Percentiles rank a stretch among this genome's conserved stretches.
phyloP scores from a whole-genome alignment of 345 rosid genomes.

The Hypericum androsaemum region DNA sequence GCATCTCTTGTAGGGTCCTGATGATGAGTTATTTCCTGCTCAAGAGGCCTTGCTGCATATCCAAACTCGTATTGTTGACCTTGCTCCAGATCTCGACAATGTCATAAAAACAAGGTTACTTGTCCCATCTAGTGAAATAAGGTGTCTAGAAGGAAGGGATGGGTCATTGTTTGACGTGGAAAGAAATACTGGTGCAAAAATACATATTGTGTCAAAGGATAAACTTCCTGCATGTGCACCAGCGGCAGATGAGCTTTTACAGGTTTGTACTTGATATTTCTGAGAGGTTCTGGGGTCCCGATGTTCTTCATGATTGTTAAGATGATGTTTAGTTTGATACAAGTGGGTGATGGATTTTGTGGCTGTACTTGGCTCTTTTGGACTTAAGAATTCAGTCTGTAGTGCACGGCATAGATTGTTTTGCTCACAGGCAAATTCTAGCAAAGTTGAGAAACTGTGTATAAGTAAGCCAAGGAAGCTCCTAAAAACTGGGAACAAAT shows the following conservation, averaged over 20 bases:
- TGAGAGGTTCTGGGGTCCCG: no score
- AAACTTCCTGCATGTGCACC: constrained; percentile 51
- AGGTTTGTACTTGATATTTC: constrained; percentile 36
- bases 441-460: no score
- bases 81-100: constrained; percentile 61
- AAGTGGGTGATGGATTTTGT: no score
- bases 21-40: constrained; percentile 91
- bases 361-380: no score
- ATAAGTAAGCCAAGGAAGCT: no score
- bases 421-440: no score
- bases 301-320: no score
- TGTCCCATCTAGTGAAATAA: constrained; percentile 58
- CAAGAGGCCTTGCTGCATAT: constrained; percentile 98
- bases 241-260: constrained; percentile 59
- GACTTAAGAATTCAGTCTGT: no score
- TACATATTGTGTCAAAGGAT: constrained; percentile 63
- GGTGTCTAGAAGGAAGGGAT: constrained; percentile 85
- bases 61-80: constrained; percentile 77
- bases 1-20: constrained; percentile 56
- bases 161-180: constrained; percentile 66
- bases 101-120: constrained; percentile 63
- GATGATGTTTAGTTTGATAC: no score
- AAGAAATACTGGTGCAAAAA: constrained; percentile 63
- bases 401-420: no score
- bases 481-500: no score